A percentile compares a stretch with the other conserved stretches of the same genome.
phyloP scores from a whole-genome alignment of 2,329 filamentous ascomycete species.

The Botrytis squamosa region DNA sequence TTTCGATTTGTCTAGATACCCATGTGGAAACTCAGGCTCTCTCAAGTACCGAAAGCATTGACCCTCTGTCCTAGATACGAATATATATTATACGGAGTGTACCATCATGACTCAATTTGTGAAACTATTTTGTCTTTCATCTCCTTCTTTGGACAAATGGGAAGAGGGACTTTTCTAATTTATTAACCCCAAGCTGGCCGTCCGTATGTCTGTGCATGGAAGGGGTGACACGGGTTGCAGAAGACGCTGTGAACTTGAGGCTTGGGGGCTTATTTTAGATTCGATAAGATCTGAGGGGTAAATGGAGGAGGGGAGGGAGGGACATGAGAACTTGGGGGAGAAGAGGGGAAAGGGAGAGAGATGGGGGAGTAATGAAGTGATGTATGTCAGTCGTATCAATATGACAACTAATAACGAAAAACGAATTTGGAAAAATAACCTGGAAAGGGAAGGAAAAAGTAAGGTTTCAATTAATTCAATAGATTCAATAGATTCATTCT shows the following conservation, averaged over 20 bases:
- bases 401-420: neutral
- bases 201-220: slow-evolving; percentile 1
- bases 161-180: neutral
- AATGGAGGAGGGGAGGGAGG: neutral
- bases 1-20: neutral
- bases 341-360: neutral
- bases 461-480: neutral
- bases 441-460: neutral
- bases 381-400: neutral
- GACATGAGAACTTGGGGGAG: neutral
- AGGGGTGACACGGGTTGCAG: slow-evolving; percentile 8
- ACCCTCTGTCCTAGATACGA: neutral
- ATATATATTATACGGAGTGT: neutral
- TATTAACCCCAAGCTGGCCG: neutral
- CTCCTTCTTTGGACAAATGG: neutral
- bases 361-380: neutral
- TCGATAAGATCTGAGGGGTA: slow-evolving; percentile 14
- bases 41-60: neutral
- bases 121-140: neutral
- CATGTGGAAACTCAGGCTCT: neutral
- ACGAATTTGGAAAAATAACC: neutral
- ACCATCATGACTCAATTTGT: slow-evolving; percentile 4
- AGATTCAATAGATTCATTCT: neutral
- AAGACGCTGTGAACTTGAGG: neutral
- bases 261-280: neutral